These are phyloP conservation scores for Paxillus involutus DNA, from an alignment of 768 basidiomycete genomes.

Conservation along the genomic window DNA sequence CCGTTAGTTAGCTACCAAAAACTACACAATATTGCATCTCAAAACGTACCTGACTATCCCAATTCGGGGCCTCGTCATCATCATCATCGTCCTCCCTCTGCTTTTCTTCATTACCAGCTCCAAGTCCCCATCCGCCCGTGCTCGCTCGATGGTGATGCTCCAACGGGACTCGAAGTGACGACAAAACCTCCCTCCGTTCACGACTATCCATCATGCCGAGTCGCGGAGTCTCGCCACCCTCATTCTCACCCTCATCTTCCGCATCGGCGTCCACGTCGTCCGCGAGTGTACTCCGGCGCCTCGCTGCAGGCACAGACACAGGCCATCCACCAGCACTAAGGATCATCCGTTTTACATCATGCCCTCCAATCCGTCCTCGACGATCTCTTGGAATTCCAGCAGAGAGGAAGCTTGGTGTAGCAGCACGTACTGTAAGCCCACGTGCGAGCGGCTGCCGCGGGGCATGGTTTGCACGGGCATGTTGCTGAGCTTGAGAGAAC, in stretches of 20 bases:
- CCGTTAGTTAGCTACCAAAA: neutral
- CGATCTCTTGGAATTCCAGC: conserved; percentile 76
- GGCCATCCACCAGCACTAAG: conserved; percentile 27
- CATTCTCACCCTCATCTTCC: conserved; percentile 38
- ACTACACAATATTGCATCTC: neutral
- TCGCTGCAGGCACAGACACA: conserved; percentile 6
- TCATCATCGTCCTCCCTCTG: conserved; percentile 61
- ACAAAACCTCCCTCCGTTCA: conserved; percentile 1
- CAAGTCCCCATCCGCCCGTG: conserved; percentile 77
- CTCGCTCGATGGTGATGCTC: conserved; percentile 42
- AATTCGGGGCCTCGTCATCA: conserved; percentile 61
- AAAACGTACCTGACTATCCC: conserved; percentile 63
- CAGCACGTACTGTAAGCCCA: conserved; percentile 26
- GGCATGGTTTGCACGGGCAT: conserved; percentile 33
- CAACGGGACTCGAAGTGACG: conserved; percentile 45
- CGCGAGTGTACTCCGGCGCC: conserved; percentile 2
- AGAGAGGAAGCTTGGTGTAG: conserved; percentile 66
- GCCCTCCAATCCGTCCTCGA: conserved; percentile 66
- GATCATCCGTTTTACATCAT: conserved; percentile 29
- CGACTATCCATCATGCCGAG: conserved; percentile 43
- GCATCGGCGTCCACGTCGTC: conserved; percentile 34
- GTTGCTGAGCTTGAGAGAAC: conserved; percentile 53
- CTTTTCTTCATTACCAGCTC: conserved; percentile 56
- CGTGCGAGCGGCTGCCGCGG: conserved; percentile 24
- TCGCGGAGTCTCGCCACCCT: conserved; percentile 59